These are phyloP conservation scores for Globisporangium takayamanum DNA, from an alignment of 352 stramenopile genomes.

Conservation along the genomic window DNA sequence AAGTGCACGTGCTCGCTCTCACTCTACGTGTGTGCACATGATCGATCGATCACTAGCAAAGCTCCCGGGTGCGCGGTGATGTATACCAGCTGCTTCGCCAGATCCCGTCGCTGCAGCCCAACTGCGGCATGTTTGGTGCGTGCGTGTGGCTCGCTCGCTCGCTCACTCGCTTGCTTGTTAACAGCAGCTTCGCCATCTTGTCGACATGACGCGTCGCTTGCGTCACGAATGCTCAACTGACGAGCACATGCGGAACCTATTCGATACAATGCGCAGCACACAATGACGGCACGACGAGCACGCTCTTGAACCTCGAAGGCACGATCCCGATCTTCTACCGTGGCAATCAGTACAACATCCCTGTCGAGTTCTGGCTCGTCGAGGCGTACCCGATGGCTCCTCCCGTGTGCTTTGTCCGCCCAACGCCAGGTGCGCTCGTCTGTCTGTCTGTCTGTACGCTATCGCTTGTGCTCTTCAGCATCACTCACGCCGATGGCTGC, in stretches of 20 bases:
- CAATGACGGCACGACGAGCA: constrained; percentile 84
- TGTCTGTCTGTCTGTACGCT: background rate
- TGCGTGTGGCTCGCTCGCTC: background rate
- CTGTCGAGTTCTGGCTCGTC: constrained; percentile 85
- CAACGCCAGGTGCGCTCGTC: constrained; percentile 38
- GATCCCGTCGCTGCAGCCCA: constrained; percentile 80
- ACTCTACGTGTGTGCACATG: background rate
- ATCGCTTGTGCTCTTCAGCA: no score
- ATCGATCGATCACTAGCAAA: constrained; percentile 41
- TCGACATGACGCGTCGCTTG: no score
- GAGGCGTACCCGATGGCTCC: constrained; percentile 76
- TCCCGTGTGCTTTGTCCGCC: constrained; percentile 84
- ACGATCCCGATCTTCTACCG: constrained; percentile 91
- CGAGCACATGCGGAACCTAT: background rate
- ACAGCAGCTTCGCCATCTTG: no score
- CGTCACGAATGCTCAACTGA: background rate
- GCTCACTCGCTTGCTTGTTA: no score
- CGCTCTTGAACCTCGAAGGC: constrained; percentile 73
- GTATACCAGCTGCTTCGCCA: constrained; percentile 82
- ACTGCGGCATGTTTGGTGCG: constrained; percentile 79
- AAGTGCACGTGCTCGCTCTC: background rate
- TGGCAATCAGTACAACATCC: constrained; percentile 89
- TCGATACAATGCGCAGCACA: constrained; percentile 34
- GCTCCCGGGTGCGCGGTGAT: constrained; percentile 70
- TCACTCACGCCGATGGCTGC: background rate